A percentile compares a stretch with the other conserved stretches of the same genome.
These are phyloP conservation scores for Metschnikowia noctiluminum DNA, from an alignment of 805 yeast genomes.

Conservation along the genomic window DNA sequence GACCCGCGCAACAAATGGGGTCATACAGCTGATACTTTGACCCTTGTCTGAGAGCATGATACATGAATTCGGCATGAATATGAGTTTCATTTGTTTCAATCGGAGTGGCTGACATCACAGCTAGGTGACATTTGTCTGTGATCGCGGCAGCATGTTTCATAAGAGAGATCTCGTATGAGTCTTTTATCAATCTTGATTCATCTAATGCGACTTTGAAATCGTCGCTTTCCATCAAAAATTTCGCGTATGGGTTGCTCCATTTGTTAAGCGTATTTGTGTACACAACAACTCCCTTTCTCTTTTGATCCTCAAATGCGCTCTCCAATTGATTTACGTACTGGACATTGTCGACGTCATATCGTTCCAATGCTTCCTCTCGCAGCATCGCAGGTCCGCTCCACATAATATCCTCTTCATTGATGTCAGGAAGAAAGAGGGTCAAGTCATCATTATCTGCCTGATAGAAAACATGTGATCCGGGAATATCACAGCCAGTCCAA, in stretches of 20 bases:
- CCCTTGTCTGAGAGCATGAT: slow-evolving; percentile 92
- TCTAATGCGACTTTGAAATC: slow-evolving; percentile 70
- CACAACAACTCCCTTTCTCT: slow-evolving; percentile 25
- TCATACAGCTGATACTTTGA: slow-evolving; percentile 86
- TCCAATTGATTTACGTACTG: slow-evolving; percentile 54
- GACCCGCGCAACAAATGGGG: slow-evolving; percentile 94
- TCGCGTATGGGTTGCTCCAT: slow-evolving; percentile 35
- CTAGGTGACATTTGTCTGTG: slow-evolving; percentile 83
- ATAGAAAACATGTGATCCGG: slow-evolving; percentile 70
- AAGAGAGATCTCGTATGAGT: slow-evolving; percentile 70
- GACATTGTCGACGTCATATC: slow-evolving; percentile 82
- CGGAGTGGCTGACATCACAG: slow-evolving; percentile 90
- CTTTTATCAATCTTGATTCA: slow-evolving; percentile 83
- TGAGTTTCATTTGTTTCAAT: slow-evolving; percentile 86
- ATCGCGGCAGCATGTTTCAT: slow-evolving; percentile 80
- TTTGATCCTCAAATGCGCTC: slow-evolving; percentile 27
- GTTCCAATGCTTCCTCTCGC: slow-evolving; percentile 56
- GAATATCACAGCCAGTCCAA: slow-evolving; percentile 76
- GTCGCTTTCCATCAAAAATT: slow-evolving; percentile 42
- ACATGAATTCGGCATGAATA: slow-evolving; percentile 91
- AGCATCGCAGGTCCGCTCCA: slow-evolving; percentile 91
- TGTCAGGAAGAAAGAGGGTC: slow-evolving; percentile 73
- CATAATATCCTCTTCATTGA: slow-evolving; percentile 87
- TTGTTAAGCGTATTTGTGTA: slow-evolving; percentile 58
- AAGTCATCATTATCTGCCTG: slow-evolving; percentile 51